Conservation (phyloP, 164 flowering plant species). For the Vitis labrusca region DNA sequence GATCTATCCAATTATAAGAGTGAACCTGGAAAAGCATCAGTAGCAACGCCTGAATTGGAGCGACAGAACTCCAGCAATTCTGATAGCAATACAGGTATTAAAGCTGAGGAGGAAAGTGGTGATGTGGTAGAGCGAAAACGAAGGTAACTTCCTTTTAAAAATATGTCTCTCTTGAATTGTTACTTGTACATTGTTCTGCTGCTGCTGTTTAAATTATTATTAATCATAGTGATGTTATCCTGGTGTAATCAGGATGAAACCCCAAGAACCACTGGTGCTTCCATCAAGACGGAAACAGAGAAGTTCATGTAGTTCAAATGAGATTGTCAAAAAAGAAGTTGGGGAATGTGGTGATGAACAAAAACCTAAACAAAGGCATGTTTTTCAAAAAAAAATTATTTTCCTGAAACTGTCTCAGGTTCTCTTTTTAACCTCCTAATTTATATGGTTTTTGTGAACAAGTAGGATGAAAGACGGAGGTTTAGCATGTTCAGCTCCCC, state of each 20-base stretch:
- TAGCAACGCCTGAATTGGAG: slow-evolving; percentile 28
- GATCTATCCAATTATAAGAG: slow-evolving; percentile 36
- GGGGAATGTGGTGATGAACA: neutral
- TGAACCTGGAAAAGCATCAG: slow-evolving; percentile 23
- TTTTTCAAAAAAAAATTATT: too few species aligned
- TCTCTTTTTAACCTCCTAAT: neutral
- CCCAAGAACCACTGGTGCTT: neutral
- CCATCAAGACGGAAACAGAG: neutral
- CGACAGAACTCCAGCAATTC: slow-evolving; percentile 22
- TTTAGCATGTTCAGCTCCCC: slow-evolving; percentile 23
- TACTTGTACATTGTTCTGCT: neutral
- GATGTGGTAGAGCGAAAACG: slow-evolving; percentile 48
- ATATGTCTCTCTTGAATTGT: neutral
- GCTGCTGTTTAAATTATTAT: neutral
- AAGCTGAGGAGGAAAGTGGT: slow-evolving; percentile 38
- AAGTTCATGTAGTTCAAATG: neutral
- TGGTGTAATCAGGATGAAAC: neutral
- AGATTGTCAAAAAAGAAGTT: neutral
- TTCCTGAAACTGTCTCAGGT: neutral
- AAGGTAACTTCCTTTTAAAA: slow-evolving; percentile 42
- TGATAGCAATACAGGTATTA: slow-evolving; percentile 21
- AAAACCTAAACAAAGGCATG: neutral
- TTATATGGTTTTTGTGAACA: neutral
- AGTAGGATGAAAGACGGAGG: slow-evolving; percentile 38
- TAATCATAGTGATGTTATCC: too few species aligned